Conservation (phyloP, 2,329 filamentous ascomycete species). For the Arthrinium phaeospermum region DNA sequence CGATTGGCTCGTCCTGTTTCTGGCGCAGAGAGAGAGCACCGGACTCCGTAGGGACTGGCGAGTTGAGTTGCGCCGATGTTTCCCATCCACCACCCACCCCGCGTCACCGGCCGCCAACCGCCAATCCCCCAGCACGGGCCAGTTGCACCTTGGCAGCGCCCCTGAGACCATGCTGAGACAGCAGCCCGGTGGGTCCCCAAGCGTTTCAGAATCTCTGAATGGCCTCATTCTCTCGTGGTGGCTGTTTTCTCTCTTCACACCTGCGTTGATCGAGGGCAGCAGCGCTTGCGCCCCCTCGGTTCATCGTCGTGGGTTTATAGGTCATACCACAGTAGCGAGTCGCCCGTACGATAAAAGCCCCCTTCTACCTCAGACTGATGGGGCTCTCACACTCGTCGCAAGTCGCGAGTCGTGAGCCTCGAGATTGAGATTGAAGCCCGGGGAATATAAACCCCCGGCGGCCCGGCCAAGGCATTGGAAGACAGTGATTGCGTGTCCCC, state of each 20-base stretch:
- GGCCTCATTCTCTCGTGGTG: slow-evolving; percentile 13
- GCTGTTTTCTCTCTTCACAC: not conserved
- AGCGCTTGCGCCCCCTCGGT: not conserved
- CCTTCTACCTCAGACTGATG: not conserved
- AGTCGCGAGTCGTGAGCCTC: not conserved
- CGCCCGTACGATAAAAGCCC: not conserved
- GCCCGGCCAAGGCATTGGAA: not conserved
- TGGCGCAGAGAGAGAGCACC: not conserved
- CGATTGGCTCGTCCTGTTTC: slow-evolving; percentile 12
- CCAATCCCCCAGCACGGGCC: not conserved
- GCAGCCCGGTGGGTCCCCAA: slow-evolving; percentile 5
- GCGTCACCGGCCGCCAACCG: not conserved
- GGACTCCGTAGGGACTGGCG: not conserved
- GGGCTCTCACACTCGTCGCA: not conserved
- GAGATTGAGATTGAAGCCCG: not conserved
- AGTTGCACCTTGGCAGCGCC: not conserved
- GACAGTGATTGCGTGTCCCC: not conserved
- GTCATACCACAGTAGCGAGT: not conserved
- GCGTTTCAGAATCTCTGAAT: slow-evolving; percentile 14
- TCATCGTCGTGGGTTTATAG: not conserved
- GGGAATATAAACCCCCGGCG: slow-evolving; percentile 10
- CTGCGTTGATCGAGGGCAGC: not conserved
- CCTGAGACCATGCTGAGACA: slow-evolving; percentile 14
- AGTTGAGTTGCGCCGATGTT: slow-evolving; percentile 7
- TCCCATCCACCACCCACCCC: slow-evolving; percentile 14